Base-by-base conservation (phyloP, 106 monocot genomes). In the Dioscorea alata region DNA sequence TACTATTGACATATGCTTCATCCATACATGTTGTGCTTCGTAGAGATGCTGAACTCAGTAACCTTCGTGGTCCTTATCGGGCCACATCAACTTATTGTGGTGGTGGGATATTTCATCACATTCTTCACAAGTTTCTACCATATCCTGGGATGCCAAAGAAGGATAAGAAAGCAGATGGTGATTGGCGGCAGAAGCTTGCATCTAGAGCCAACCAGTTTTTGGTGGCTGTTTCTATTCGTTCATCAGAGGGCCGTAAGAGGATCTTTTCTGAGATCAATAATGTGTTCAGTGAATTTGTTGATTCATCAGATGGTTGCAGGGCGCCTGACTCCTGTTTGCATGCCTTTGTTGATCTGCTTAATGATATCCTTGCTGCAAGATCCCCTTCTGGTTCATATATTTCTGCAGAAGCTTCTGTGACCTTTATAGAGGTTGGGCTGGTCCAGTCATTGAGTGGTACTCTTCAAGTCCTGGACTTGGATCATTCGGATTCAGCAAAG, bases 361-460 rank as follows among this genome's bases (percentile, higher is more conserved):
- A 99, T 84, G 99, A 99, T 77, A 81, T 90, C 24, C 79, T 99
- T 32, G 71, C 83, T 71, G 90, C 89, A 17, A 80, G 90, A 8
- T 85, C 90, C 67, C 83, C 99, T 21, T 83, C 90, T 13, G 99
- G 99, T 54, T 90, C 90, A 48, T 80, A 77, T 71, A 78, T 99
- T 25, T 90, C 90, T 49, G 73, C 89, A 58, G 99, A 99, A 75
- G 93, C 99, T 78, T 87, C 99, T 20, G 75, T 80, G 9, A 90
- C 99, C n/a, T 99, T 99, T 71, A 88, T 93, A 65, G 93, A 99
- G 79, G 93, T 86, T 80, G 99, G 99, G 28, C 70, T 99, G 58
- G 88, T 99, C 58, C 77, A 63, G 14, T 82, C 90, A 21, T 34
- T 99, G 48, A 93, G 87, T 51, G 70, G 58, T 60, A 78, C 75